Evolutionary conservation across 2,329 filamentous ascomycete species (phyloP).

Genomic region (Pleomassaria siparia): DNA sequence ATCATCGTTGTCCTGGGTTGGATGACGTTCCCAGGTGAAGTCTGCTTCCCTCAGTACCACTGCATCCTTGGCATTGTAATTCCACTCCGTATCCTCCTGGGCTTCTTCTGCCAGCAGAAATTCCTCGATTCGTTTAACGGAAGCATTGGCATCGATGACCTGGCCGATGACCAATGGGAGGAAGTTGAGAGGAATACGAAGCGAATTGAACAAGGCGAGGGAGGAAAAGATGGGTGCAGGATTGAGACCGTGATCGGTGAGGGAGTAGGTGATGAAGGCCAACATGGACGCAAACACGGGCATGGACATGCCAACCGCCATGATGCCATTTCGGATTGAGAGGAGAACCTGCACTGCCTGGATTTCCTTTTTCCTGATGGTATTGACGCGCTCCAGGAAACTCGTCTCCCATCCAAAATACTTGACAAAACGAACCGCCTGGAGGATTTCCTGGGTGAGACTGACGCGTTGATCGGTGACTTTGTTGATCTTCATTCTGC

Average conservation of each 20-base stretch:
- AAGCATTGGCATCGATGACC: slow-evolving; percentile 85
- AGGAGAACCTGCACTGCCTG: slow-evolving; percentile 80
- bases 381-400: slow-evolving; percentile 74
- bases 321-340: slow-evolving; percentile 80
- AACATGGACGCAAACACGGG: slow-evolving; percentile 96
- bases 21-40: slow-evolving; percentile 82
- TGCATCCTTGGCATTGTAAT: slow-evolving; percentile 55
- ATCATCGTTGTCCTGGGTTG: slow-evolving; percentile 53
- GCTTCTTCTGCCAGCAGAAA: slow-evolving; percentile 86
- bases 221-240: slow-evolving; percentile 89
- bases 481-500: slow-evolving; percentile 82
- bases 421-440: slow-evolving; percentile 92
- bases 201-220: slow-evolving; percentile 86
- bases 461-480: slow-evolving; percentile 91
- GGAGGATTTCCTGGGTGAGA: slow-evolving; percentile 87
- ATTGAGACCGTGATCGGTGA: slow-evolving; percentile 66
- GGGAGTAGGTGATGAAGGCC: slow-evolving; percentile 78
- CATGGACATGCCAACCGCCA: slow-evolving; percentile 79
- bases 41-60: slow-evolving; percentile 71
- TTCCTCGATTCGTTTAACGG: slow-evolving; percentile 80
- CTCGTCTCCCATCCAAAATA: slow-evolving; percentile 94
- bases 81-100: slow-evolving; percentile 66
- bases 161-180: slow-evolving; percentile 87
- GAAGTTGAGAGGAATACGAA: slow-evolving; percentile 87
- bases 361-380: slow-evolving; percentile 77